A percentile compares a stretch with the other conserved stretches of the same genome.
These are phyloP conservation scores for Lichina pygmaea DNA, from an alignment of 495 filamentous ascomycete species.

Conservation along the genomic window DNA sequence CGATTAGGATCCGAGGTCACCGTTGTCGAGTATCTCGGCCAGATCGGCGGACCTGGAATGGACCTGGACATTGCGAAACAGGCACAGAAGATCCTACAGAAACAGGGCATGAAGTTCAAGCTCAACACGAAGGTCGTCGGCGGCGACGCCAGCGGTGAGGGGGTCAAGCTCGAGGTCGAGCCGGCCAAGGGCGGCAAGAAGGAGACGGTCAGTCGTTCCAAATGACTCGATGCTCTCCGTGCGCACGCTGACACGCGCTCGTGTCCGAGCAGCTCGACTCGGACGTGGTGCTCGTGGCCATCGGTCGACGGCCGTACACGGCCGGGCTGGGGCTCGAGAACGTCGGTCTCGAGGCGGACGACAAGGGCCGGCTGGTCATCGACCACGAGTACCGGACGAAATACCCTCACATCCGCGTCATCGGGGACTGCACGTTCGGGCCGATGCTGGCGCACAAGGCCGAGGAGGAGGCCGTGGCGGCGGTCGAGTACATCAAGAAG, in stretches of 20 bases:
- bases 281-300: constrained; percentile 90
- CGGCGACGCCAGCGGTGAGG: constrained; percentile 54
- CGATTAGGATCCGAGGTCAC: constrained; percentile 82
- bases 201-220: constrained; percentile 35
- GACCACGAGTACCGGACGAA: constrained; percentile 98
- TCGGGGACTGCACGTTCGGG: constrained; percentile 91
- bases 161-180: constrained; percentile 59
- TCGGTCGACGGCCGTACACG: constrained; percentile 88
- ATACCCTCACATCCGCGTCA: constrained; percentile 81
- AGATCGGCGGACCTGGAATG: constrained; percentile 97
- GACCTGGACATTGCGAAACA: constrained; percentile 80
- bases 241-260: not conserved
- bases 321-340: constrained; percentile 76
- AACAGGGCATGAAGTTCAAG: constrained; percentile 98
- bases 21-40: constrained; percentile 82
- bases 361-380: constrained; percentile 79
- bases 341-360: constrained; percentile 80
- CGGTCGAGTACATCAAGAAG: constrained; percentile 89
- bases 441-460: constrained; percentile 99
- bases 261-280: constrained; percentile 42
- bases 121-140: constrained; percentile 78
- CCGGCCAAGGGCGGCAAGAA: constrained; percentile 88
- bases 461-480: constrained; percentile 90
- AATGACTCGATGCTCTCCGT: not conserved
- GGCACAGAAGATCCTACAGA: constrained; percentile 74